Evolutionary conservation across 148 eudicot genomes (phyloP), one percentile per base, ranked within the genome.

Genomic region (Bassia scoparia): DNA sequence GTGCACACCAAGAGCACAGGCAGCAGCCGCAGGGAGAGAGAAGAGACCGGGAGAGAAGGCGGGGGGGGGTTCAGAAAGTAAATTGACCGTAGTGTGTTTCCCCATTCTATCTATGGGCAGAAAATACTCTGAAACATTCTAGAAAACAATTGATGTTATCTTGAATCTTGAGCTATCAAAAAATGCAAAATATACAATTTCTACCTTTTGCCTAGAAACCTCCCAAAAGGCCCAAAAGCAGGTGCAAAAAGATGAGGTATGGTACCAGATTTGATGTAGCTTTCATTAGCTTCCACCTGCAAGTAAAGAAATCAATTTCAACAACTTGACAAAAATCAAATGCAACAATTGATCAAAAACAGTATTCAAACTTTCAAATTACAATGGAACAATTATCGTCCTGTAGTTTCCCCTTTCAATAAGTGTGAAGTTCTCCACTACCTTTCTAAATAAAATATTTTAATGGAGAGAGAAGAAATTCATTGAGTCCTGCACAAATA

Each of bases 181-280:
- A 46, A 17, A 53, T 31, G 17, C 12, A 38, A 2, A 26, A 61
- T 29, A n/a, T 55, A 34, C 23, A 52, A 24, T n/a, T 65, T 15
- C 21, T 60, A 95, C 99, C 81, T 95, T 95, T 80, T 95, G 97
- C 75, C 96, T 87, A 34, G 89, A 83, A 74, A 95, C 86, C 86
- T 87, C 94, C 99, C 99, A 95, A 9, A 95, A 97, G 98, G n/a
- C 99, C 99, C 49, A 95, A 84, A 79, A 97, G 97, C 70, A 96
- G 99, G 85, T 95, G 99, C 54, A 95, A 91, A 66, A 89, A 83
- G 72, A 91, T 78, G 54, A 95, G 93, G 83, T 80, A 89, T 23
- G 99, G 99, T 35, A 67, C 96, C 92, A 84, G 90, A 87, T 68
- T 88, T 79, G 69, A 81, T 75, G 81, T 91, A 95, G 44, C 80